Conservation (phyloP, 2,329 filamentous ascomycete species). For the Sphaerulina vaccinii region DNA sequence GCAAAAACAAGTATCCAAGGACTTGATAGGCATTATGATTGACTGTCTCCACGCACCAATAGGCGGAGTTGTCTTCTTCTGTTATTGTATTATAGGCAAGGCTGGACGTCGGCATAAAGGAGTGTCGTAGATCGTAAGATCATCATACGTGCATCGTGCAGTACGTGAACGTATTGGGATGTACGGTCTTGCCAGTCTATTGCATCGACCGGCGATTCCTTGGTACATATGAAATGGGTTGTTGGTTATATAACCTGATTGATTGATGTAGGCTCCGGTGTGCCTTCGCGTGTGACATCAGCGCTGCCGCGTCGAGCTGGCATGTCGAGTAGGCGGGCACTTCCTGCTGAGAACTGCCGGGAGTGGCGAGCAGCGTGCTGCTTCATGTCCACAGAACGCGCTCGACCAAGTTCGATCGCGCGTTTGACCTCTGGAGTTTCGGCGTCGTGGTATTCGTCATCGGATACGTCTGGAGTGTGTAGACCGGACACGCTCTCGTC, state of each 20-base stretch:
- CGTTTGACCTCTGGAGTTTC: slow-evolving; percentile 51
- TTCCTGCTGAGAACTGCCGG: slow-evolving; percentile 73
- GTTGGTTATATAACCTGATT: background rate
- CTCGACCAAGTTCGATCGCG: slow-evolving; percentile 68
- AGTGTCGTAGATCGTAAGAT: slow-evolving; percentile 16
- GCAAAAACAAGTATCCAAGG: slow-evolving; percentile 1
- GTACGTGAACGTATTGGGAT: background rate
- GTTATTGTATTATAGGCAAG: background rate
- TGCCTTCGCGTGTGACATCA: slow-evolving; percentile 13
- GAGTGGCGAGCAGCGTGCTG: slow-evolving; percentile 51
- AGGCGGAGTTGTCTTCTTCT: background rate
- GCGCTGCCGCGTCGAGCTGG: slow-evolving; percentile 10
- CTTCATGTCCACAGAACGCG: slow-evolving; percentile 37
- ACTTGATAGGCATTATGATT: background rate
- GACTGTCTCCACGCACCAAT: background rate
- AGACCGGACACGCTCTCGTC: slow-evolving; percentile 4
- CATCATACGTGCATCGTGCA: slow-evolving; percentile 9
- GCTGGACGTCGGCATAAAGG: slow-evolving; percentile 1
- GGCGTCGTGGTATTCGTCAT: slow-evolving; percentile 24
- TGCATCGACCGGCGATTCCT: background rate
- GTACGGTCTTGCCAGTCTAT: slow-evolving; percentile 4
- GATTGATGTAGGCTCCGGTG: slow-evolving; percentile 10
- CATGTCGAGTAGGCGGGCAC: slow-evolving; percentile 67
- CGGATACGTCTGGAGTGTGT: slow-evolving; percentile 18
- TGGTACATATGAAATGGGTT: background rate